phyloP scores from a whole-genome alignment of 164 flowering plant species.

The Magnolia sinica region DNA sequence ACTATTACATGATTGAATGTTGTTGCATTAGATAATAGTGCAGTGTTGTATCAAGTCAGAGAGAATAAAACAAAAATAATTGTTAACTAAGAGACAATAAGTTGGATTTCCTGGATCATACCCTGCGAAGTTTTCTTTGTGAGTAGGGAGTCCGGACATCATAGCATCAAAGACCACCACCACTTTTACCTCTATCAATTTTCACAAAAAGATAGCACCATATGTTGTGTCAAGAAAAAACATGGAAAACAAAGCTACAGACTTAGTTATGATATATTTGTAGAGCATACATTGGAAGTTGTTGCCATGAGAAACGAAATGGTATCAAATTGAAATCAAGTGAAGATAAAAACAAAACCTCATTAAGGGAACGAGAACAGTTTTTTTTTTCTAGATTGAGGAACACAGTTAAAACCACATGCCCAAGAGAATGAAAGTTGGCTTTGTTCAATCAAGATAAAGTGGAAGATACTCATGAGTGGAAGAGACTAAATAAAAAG shows the following conservation, averaged over 20 bases:
- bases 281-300: not conserved
- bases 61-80: not conserved
- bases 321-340: not conserved
- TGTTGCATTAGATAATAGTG: not conserved
- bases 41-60: not conserved
- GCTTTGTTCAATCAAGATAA: not conserved
- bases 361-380: not conserved
- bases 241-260: not conserved
- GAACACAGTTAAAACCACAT: not conserved
- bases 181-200: constrained; percentile 81
- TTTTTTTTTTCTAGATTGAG: not conserved
- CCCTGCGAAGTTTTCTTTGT: constrained; percentile 80
- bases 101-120: constrained; percentile 28
- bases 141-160: constrained; percentile 88
- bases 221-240: not conserved
- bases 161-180: constrained; percentile 94
- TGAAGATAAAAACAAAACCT: not conserved
- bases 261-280: not conserved
- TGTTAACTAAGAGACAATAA: not conserved
- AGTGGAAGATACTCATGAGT: not conserved
- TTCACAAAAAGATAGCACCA: constrained; percentile 5
- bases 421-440: not conserved
- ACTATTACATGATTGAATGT: not conserved
- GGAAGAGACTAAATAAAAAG: not conserved
- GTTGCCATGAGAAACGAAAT: not conserved